Evolutionary conservation across 1,139 yeast species (phyloP).

Genomic region (Geotrichum citri-aurantii): DNA sequence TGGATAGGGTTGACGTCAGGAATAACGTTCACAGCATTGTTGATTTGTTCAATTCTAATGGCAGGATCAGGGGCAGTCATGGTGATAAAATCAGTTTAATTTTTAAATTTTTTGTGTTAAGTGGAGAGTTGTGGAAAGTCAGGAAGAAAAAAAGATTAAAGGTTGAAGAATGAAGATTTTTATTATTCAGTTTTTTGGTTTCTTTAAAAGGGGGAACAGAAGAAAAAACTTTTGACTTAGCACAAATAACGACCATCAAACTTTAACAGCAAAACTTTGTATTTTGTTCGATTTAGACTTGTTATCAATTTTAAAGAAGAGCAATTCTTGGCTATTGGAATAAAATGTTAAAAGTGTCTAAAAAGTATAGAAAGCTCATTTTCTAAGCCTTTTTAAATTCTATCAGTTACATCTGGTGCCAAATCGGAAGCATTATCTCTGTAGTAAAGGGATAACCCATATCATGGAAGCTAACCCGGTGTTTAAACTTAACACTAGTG

Average conservation of each 20-base stretch:
- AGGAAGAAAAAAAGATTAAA: not conserved
- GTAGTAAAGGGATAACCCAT: no score
- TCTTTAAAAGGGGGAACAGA: not conserved
- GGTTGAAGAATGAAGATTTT: not conserved
- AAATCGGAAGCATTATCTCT: no score
- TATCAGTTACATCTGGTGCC: no score
- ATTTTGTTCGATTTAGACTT: no score
- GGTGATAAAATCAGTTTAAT: not conserved
- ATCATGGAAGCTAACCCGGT: no score
- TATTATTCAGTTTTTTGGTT: not conserved
- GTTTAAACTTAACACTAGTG: no score
- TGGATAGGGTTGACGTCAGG: conserved; percentile 40
- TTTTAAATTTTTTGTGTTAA: not conserved
- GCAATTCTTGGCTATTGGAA: no score
- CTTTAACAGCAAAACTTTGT: no score
- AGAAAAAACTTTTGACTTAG: not conserved
- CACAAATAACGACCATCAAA: not conserved
- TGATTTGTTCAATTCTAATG: conserved; percentile 4
- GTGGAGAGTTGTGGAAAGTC: not conserved
- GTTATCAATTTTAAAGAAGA: not conserved
- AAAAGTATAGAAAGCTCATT: no score
- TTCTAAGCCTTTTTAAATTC: no score
- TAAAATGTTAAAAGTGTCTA: no score
- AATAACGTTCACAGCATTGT: conserved; percentile 36
- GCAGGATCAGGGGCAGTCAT: conserved; percentile 8